phyloP scores from a whole-genome alignment of 2,329 filamentous ascomycete species.

The Fusarium miscanthi region DNA sequence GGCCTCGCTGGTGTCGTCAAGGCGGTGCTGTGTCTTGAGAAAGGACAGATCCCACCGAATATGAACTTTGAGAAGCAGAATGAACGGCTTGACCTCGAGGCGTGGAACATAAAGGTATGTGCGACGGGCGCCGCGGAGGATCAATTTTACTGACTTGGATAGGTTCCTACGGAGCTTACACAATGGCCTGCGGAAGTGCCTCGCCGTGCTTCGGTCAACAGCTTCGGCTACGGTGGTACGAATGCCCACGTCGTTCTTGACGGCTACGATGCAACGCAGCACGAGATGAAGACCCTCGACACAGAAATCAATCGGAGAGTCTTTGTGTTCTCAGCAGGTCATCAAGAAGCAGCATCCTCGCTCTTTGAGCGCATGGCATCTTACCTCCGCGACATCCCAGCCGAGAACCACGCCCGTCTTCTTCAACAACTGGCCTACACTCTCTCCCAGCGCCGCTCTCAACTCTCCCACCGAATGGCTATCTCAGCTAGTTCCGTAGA shows the following conservation, averaged over 20 bases:
- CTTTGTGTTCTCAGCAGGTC: background rate
- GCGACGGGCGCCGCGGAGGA: too few relatives aligned
- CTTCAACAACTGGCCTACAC: background rate
- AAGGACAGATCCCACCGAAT: background rate
- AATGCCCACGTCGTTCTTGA: constrained; percentile 5
- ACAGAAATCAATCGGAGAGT: background rate
- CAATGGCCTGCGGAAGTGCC: background rate
- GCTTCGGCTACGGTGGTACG: background rate
- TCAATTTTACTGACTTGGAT: background rate
- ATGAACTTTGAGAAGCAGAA: constrained; percentile 1
- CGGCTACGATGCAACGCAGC: background rate
- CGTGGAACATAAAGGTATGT: background rate
- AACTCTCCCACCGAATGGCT: background rate
- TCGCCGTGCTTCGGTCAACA: background rate
- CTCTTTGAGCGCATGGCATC: background rate
- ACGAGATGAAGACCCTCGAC: background rate
- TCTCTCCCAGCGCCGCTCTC: background rate
- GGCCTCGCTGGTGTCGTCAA: background rate
- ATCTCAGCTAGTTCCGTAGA: background rate
- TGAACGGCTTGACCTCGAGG: background rate
- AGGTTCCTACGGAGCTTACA: background rate
- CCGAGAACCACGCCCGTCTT: background rate
- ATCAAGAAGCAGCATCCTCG: background rate
- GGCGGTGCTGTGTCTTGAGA: background rate
- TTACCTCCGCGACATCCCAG: background rate